Evolutionary conservation across 129 eudicot species (phyloP), one percentile per base, ranked within the genome.

Genomic region (Artemisia argyi): DNA sequence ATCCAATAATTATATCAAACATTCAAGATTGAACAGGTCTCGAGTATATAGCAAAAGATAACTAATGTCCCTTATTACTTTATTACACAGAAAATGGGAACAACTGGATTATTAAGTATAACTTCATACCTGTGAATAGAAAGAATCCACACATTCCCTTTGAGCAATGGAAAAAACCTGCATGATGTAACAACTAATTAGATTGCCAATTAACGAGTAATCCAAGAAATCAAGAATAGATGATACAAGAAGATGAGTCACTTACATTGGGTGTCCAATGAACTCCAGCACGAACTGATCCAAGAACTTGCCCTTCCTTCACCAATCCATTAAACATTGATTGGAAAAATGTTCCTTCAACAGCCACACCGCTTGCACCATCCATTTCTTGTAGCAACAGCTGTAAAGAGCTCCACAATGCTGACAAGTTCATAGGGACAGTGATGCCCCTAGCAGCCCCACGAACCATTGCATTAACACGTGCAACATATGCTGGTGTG

Each of bases 211-310:
- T 52, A 12, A 52, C 8, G 51, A 65, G 11, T 67, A 42, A 11
- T 16, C 46, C 12, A 69, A 61, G 48, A 53, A 39, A 42, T 3
- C 48, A 66, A 75, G 68, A 63, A 32, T 63, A 17, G 9, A 2
- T 13, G 20, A 61, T 28, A 32, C n/a, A 0, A 11, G 44, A n/a
- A 57, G 8, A 44, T 61, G 46, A 32, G 61, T 75, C 48, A 75
- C 97, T 32, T 81, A 95, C 99, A 61, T 85, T 78, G 44, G 99
- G 99, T 17, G 99, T 95, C 99, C 99, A 95, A 67, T 95, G 97
- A 70, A 95, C 96, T 83, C 99, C 99, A 73, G 99, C 97, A 61
- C 99, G 99, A 84, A 95, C 83, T 4, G 97, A 90, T 18, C 99
- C 99, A 78, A 95, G 97, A 76, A 90, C 84, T 60, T 88, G 89